Evolutionary conservation across 345 rosid genomes (phyloP), one percentile per base, ranked within the genome.

Genomic region (Rhodamnia rubescens): DNA sequence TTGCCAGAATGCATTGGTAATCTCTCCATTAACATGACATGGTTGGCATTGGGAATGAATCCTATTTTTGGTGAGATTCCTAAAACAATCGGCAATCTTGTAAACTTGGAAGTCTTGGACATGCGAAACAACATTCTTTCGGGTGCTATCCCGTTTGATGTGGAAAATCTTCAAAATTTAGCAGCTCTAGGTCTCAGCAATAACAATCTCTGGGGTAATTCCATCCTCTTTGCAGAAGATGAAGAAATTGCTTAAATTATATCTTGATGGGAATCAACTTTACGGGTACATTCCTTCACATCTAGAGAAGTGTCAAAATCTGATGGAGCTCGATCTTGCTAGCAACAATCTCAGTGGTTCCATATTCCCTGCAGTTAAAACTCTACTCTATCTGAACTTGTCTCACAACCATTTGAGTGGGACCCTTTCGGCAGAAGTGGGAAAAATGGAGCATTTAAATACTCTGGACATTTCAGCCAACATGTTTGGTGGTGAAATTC

Each of bases 211-310:
- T 0, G 90, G 91, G 32, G 74, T 61, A 4, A 83, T 87, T 36
- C 90, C 90, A 53, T 36, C 84, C 21, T 91, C 88, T 3, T 11
- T 91, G 29, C 81, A 83, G 11, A 90, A 90, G 49, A 18, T 85
- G 4, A 85, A 86, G 15, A 7, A 54, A 14, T 51, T 88, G 49
- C 61, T 52, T 24, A 10, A 0, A 1, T 69, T 90, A 13, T 4
- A 15, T 53, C 53, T 88, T 18, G 74, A 29, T 11, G 4, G 55
- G 20, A 91, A 91, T 85, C 53, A 5, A 21, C 58, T 88, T 55
- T 84, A 56, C 15, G 92, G 89, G 4, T 59, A n/a, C 85, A 85
- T 88, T 32, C 93, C 89, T 47, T 52, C 83, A 16, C 52, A 74
- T 58, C 27, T 89, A 7, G 89, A 61, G 21, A 69, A 85, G 42